phyloP scores from a whole-genome alignment of 352 stramenopile genomes.

The Phytophthora uliginosa region DNA sequence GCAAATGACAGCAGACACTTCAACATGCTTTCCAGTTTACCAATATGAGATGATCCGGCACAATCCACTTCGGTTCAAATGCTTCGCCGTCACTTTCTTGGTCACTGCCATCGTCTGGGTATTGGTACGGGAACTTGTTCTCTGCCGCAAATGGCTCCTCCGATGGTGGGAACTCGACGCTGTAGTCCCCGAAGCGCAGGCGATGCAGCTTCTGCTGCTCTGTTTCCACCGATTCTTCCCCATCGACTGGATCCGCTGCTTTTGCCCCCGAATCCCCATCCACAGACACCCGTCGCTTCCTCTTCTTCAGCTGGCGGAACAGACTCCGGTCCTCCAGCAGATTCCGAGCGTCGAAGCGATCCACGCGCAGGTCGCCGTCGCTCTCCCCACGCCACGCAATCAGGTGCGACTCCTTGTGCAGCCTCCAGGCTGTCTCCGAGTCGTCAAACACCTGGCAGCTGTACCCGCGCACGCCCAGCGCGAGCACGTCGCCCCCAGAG shows the following conservation, averaged over 20 bases:
- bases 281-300: constrained; percentile 10
- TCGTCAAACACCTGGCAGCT: constrained; percentile 64
- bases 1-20: background rate
- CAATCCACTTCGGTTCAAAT: constrained; percentile 38
- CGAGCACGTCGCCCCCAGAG: constrained; percentile 23
- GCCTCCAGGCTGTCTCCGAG: constrained; percentile 47
- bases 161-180: constrained; percentile 43
- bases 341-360: constrained; percentile 76
- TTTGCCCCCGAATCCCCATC: background rate
- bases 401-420: constrained; percentile 68
- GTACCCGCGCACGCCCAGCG: constrained; percentile 62
- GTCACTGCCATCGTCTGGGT: constrained; percentile 46
- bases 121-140: constrained; percentile 59
- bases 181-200: constrained; percentile 60
- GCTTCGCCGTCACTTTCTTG: constrained; percentile 32
- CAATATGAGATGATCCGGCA: constrained; percentile 38
- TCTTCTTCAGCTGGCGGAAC: constrained; percentile 67
- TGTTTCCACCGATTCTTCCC: constrained; percentile 13
- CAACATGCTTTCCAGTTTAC: constrained; percentile 21
- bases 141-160: constrained; percentile 19
- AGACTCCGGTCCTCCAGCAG: constrained; percentile 54
- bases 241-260: background rate
- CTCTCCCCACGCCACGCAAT: constrained; percentile 58
- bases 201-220: constrained; percentile 44
- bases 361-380: constrained; percentile 47